Conservation (phyloP, 1,284 basidiomycete species). For the Irpex sp. region DNA sequence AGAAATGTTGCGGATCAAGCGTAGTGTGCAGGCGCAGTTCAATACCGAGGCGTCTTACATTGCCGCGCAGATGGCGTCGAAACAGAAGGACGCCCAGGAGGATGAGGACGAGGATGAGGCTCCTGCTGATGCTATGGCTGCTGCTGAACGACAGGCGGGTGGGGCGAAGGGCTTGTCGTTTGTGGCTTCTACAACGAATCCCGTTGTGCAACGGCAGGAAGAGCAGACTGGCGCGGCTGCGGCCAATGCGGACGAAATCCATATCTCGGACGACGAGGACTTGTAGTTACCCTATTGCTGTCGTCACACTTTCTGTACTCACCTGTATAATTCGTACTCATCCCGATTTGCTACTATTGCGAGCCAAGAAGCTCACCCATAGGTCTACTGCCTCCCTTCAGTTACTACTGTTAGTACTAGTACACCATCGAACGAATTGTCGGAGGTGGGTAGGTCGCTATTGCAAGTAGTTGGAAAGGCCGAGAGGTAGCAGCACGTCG, state of each 20-base stretch:
- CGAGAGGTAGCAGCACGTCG: too few relatives aligned
- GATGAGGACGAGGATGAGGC: conserved; percentile 44
- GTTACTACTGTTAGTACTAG: too few relatives aligned
- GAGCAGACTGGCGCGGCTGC: conserved; percentile 26
- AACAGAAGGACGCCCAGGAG: conserved; percentile 45
- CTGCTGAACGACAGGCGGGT: conserved; percentile 41
- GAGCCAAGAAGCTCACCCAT: too few relatives aligned
- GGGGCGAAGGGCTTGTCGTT: conserved; percentile 30
- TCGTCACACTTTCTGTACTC: conserved; percentile 9
- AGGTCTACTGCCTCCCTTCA: too few relatives aligned
- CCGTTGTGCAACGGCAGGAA: conserved; percentile 20
- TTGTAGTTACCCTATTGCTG: conserved; percentile 24
- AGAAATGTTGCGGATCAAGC: conserved; percentile 97
- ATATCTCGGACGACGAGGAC: conserved; percentile 79
- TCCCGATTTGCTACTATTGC: too few relatives aligned
- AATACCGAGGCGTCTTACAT: conserved; percentile 93
- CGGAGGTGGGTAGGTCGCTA: too few relatives aligned
- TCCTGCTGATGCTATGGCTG: conserved; percentile 66
- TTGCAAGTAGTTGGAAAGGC: too few relatives aligned
- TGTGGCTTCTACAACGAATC: conserved; percentile 29
- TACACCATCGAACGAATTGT: too few relatives aligned
- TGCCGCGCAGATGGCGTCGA: conserved; percentile 76
- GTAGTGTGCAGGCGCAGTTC: conserved; percentile 97
- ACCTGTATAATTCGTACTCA: not conserved
- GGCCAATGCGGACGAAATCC: conserved; percentile 74